These are phyloP conservation scores for Bathelium albidoporum DNA, from an alignment of 495 filamentous ascomycete genomes.

Conservation along the genomic window DNA sequence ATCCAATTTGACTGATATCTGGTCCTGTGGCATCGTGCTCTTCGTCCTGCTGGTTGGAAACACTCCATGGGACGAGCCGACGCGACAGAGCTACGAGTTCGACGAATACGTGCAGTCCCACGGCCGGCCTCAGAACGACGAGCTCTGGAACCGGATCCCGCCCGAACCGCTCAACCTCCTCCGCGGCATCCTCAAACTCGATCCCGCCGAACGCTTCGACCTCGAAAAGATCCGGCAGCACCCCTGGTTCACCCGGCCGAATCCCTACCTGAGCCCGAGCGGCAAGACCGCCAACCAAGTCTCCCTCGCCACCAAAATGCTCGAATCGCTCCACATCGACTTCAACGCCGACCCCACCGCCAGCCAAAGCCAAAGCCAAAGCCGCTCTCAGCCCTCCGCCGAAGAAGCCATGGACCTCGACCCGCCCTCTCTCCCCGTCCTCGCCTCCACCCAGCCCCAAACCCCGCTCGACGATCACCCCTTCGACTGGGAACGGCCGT, in stretches of 20 bases:
- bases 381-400: slow-evolving; percentile 32
- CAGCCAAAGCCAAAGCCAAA: slow-evolving; percentile 38
- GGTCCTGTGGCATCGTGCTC: slow-evolving; percentile 92
- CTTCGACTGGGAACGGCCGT: slow-evolving; percentile 57
- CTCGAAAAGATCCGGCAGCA: slow-evolving; percentile 82
- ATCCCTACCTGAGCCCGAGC: slow-evolving; percentile 60
- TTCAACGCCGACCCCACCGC: slow-evolving; percentile 59
- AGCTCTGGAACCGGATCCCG: slow-evolving; percentile 76
- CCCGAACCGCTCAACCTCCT: slow-evolving; percentile 72
- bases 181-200: slow-evolving; percentile 84
- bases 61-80: slow-evolving; percentile 95
- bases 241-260: slow-evolving; percentile 86
- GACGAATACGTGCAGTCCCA: slow-evolving; percentile 72
- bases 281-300: slow-evolving; percentile 73
- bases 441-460: slow-evolving; percentile 73
- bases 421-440: slow-evolving; percentile 19
- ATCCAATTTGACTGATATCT: slow-evolving; percentile 81
- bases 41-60: slow-evolving; percentile 94
- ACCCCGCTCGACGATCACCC: slow-evolving; percentile 53
- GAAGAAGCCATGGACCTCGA: slow-evolving; percentile 44
- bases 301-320: slow-evolving; percentile 80
- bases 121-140: slow-evolving; percentile 62
- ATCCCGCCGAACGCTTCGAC: slow-evolving; percentile 65
- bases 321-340: slow-evolving; percentile 85
- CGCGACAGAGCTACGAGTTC: slow-evolving; percentile 39